A percentile compares a stretch with the other conserved stretches of the same genome.
phyloP scores from a whole-genome alignment of 2,329 filamentous ascomycete species.

The Fusarium austroafricanum region DNA sequence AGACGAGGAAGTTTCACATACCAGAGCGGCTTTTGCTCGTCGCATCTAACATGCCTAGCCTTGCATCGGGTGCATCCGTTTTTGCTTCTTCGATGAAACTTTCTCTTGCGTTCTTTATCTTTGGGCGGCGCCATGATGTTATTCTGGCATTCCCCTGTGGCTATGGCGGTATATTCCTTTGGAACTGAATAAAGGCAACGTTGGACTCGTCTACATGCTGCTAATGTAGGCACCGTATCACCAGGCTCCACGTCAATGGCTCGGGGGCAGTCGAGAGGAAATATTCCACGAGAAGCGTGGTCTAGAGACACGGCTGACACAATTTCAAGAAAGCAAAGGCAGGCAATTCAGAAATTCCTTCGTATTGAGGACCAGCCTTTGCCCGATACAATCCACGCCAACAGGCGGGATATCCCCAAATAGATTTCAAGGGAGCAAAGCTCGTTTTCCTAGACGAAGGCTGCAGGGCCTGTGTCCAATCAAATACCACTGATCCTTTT shows the following conservation, averaged over 20 bases:
- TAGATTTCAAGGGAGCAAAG: slow-evolving; percentile 46
- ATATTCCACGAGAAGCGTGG: slow-evolving; percentile 41
- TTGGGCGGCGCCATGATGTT: slow-evolving; percentile 51
- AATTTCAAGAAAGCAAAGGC: slow-evolving; percentile 39
- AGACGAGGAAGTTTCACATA: slow-evolving; percentile 47
- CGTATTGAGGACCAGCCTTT: slow-evolving; percentile 46
- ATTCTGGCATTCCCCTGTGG: slow-evolving; percentile 28
- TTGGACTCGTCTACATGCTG: slow-evolving; percentile 39
- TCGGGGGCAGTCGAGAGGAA: slow-evolving; percentile 44
- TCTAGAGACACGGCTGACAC: slow-evolving; percentile 40
- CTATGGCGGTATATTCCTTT: slow-evolving; percentile 29
- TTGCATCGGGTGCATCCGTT: slow-evolving; percentile 54
- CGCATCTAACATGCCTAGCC: slow-evolving; percentile 58
- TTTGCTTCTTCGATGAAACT: slow-evolving; percentile 54
- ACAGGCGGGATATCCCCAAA: slow-evolving; percentile 46
- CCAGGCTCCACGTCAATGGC: slow-evolving; percentile 33
- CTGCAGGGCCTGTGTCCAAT: slow-evolving; percentile 43
- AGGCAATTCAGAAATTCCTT: slow-evolving; percentile 42
- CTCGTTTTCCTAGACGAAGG: slow-evolving; percentile 47
- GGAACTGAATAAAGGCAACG: slow-evolving; percentile 20
- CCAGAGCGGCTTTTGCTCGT: slow-evolving; percentile 60
- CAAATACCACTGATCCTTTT: slow-evolving; percentile 33
- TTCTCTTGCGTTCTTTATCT: slow-evolving; percentile 53
- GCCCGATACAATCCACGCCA: slow-evolving; percentile 45
- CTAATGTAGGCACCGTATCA: slow-evolving; percentile 40